Conservation (phyloP, 2,329 filamentous ascomycete genomes). For the Nemania sp. region DNA sequence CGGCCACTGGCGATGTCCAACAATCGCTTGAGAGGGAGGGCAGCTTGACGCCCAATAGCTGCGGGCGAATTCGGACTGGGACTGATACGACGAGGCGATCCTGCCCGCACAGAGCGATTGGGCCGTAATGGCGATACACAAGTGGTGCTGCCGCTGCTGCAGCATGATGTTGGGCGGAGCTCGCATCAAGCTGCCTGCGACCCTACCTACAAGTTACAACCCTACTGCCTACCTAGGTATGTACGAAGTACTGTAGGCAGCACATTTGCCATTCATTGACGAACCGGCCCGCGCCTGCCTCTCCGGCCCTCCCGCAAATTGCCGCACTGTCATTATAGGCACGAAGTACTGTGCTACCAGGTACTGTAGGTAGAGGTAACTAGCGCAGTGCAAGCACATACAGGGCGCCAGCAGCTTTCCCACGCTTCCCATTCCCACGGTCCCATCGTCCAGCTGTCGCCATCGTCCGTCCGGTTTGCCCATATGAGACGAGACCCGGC, state of each 20-base stretch:
- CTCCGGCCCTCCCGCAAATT: constrained; percentile 20
- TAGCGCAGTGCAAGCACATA: not conserved
- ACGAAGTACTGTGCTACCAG: constrained; percentile 16
- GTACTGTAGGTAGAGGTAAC: not conserved
- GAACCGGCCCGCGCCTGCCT: constrained; percentile 13
- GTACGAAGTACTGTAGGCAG: too few species aligned
- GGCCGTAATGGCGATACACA: constrained; percentile 28
- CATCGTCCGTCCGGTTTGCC: constrained; percentile 13
- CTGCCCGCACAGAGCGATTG: constrained; percentile 18
- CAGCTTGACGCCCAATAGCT: constrained; percentile 35
- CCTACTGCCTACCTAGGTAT: too few species aligned
- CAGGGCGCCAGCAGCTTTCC: constrained; percentile 6
- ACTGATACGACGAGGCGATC: constrained; percentile 13
- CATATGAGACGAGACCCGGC: constrained; percentile 7
- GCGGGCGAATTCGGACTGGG: constrained; percentile 12
- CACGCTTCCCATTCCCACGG: constrained; percentile 11
- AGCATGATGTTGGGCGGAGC: constrained; percentile 35
- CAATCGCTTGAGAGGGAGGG: constrained; percentile 19
- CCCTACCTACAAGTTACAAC: too few species aligned
- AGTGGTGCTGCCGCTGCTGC: too few species aligned
- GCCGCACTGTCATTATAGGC: constrained; percentile 10
- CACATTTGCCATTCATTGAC: constrained; percentile 5
- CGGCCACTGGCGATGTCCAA: constrained; percentile 10
- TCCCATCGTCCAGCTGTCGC: constrained; percentile 12
- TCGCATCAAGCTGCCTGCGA: constrained; percentile 14